A percentile compares a stretch with the other conserved stretches of the same genome.
Conservation (phyloP, 208 protist species). For the Acanthamoeba divionensis region DNA sequence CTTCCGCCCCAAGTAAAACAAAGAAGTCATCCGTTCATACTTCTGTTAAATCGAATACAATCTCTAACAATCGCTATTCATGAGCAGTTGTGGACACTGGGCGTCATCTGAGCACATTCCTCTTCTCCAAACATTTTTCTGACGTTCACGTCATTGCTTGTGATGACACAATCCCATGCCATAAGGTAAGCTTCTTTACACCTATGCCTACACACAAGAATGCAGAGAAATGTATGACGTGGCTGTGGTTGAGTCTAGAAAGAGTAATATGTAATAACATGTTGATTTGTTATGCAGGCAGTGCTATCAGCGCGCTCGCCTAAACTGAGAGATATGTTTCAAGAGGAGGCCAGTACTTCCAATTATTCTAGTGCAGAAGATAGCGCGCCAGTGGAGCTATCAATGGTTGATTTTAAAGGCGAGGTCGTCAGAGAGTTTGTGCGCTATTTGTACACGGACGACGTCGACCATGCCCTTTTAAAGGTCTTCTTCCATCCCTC, state of each 20-base stretch:
- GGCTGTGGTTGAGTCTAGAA: no score
- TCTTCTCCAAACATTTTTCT: not conserved
- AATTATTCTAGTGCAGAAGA: not conserved
- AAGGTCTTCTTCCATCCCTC: not conserved
- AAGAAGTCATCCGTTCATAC: not conserved
- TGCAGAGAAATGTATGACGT: no score
- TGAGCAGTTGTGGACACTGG: not conserved
- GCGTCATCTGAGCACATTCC: not conserved
- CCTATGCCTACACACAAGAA: no score
- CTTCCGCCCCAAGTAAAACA: not conserved
- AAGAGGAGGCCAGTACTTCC: not conserved
- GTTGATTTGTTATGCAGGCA: not conserved
- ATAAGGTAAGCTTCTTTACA: no score
- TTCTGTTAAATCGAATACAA: no score
- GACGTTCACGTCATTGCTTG: not conserved
- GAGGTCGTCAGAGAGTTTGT: not conserved
- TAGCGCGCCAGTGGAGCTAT: not conserved
- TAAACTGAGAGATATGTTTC: not conserved
- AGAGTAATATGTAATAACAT: not conserved
- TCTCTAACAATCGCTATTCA: not conserved
- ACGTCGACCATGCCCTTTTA: not conserved
- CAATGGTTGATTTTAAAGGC: not conserved
- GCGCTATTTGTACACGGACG: constrained; percentile 3
- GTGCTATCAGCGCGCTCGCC: constrained; percentile 2
- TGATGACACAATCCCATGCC: not conserved